Percentiles rank a stretch among this genome's conserved stretches.
These are phyloP conservation scores for Fraxinus cuspidata DNA, from an alignment of 257 asterid genomes.

Conservation along the genomic window DNA sequence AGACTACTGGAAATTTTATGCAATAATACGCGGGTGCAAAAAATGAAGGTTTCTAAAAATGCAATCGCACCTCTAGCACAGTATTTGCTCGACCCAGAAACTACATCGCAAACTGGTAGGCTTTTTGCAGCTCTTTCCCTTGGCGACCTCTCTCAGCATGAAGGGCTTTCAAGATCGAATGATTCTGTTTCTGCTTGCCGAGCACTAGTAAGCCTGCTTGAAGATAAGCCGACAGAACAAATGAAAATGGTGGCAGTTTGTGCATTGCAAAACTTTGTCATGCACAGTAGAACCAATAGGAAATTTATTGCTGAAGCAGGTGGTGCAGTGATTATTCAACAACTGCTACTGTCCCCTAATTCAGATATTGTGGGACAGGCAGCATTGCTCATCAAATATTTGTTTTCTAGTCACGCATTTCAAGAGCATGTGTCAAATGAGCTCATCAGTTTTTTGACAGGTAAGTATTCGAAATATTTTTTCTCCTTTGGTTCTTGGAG, in stretches of 20 bases:
- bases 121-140: slow-evolving; percentile 82
- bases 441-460: slow-evolving; percentile 75
- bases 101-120: slow-evolving; percentile 61
- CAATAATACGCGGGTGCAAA: slow-evolving; percentile 59
- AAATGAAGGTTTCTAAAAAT: slow-evolving; percentile 70
- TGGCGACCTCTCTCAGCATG: slow-evolving; percentile 86
- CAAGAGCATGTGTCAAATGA: slow-evolving; percentile 84
- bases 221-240: slow-evolving; percentile 78
- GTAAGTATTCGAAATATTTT: slow-evolving; percentile 33
- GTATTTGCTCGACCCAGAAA: slow-evolving; percentile 81
- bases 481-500: background rate
- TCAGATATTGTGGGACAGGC: slow-evolving; percentile 72
- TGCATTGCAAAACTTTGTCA: slow-evolving; percentile 79
- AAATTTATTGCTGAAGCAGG: slow-evolving; percentile 87
- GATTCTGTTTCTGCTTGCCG: slow-evolving; percentile 82
- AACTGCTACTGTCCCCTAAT: slow-evolving; percentile 57
- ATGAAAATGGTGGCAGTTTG: slow-evolving; percentile 74
- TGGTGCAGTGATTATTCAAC: slow-evolving; percentile 73
- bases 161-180: slow-evolving; percentile 80
- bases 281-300: slow-evolving; percentile 83
- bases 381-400: slow-evolving; percentile 59
- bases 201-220: slow-evolving; percentile 63
- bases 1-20: slow-evolving; percentile 72
- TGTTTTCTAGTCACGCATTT: slow-evolving; percentile 83
- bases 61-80: slow-evolving; percentile 89